These are phyloP conservation scores for Coemansia sp. DNA, from an alignment of 192 early-diverging fungal genomes.

Conservation along the genomic window DNA sequence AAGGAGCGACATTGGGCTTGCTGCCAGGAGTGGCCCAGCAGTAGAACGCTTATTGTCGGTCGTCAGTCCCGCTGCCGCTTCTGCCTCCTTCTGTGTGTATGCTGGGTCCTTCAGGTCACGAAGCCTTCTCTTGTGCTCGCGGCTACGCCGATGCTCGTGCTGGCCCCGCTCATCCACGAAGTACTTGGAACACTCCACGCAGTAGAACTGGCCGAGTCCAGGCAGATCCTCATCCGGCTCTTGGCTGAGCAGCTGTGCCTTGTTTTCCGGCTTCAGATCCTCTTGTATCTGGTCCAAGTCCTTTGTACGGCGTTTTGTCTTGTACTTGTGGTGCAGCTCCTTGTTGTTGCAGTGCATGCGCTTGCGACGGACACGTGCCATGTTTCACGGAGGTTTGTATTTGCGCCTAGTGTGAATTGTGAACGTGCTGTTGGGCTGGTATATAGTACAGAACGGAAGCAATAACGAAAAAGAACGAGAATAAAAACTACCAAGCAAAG, in stretches of 20 bases:
- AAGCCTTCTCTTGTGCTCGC: conserved; percentile 81
- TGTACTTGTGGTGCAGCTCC: conserved; percentile 77
- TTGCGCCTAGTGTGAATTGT: not conserved
- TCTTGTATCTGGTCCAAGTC: conserved; percentile 96
- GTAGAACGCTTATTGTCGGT: conserved; percentile 55
- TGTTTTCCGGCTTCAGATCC: conserved; percentile 76
- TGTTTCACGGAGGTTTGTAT: conserved; percentile 6
- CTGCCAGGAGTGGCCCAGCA: conserved; percentile 13
- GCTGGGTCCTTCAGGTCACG: conserved; percentile 77
- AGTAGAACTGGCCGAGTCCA: conserved; percentile 89
- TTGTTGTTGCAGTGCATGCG: conserved; percentile 56
- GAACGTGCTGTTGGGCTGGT: not conserved
- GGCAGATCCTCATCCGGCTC: conserved; percentile 81
- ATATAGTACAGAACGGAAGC: not conserved
- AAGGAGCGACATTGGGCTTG: conserved; percentile 38
- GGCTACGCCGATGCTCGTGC: conserved; percentile 68
- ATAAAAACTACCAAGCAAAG: too few relatives aligned
- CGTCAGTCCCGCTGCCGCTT: conserved; percentile 63
- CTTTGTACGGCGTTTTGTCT: conserved; percentile 83
- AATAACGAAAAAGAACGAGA: not conserved
- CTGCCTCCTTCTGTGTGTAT: conserved; percentile 90
- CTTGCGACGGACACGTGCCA: conserved; percentile 48
- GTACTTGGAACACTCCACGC: conserved; percentile 76
- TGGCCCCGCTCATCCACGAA: conserved; percentile 67
- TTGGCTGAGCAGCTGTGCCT: conserved; percentile 59